A percentile compares a stretch with the other conserved stretches of the same genome.
These are phyloP conservation scores for Metschnikowia lochheadii DNA, from an alignment of 805 yeast genomes.

Conservation along the genomic window DNA sequence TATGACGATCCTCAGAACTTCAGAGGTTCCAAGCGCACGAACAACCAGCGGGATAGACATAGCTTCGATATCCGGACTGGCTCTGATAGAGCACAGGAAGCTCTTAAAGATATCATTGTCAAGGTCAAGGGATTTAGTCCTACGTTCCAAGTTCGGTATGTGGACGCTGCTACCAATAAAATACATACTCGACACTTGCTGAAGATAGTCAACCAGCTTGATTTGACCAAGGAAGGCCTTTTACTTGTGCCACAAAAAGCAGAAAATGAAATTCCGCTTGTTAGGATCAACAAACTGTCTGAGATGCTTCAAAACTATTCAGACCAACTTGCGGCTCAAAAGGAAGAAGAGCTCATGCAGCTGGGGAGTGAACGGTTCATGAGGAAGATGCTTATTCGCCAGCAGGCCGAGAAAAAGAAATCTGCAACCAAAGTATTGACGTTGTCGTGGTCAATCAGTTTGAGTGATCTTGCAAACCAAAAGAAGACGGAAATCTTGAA, in stretches of 20 bases:
- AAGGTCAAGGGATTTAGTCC: conserved; percentile 19
- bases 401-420: conserved; percentile 34
- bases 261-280: conserved; percentile 23
- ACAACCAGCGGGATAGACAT: neutral
- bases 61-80: conserved; percentile 24
- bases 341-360: conserved; percentile 29
- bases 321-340: conserved; percentile 29
- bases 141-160: conserved; percentile 24
- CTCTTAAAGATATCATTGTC: conserved; percentile 23
- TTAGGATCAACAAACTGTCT: conserved; percentile 22
- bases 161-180: conserved; percentile 23
- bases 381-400: conserved; percentile 24
- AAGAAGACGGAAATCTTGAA: conserved; percentile 47
- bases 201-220: conserved; percentile 30
- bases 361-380: conserved; percentile 32
- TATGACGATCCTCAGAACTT: neutral
- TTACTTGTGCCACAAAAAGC: conserved; percentile 17
- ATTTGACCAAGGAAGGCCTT: conserved; percentile 25
- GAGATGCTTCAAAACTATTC: conserved; percentile 34
- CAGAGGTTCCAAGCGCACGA: neutral
- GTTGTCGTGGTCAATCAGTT: conserved; percentile 55
- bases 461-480: conserved; percentile 49
- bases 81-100: conserved; percentile 26
- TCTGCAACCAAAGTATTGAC: conserved; percentile 44
- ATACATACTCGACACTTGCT: conserved; percentile 23